Base-by-base conservation (phyloP, 2,329 filamentous ascomycete species). In the Penicillium psychrosexuale region DNA sequence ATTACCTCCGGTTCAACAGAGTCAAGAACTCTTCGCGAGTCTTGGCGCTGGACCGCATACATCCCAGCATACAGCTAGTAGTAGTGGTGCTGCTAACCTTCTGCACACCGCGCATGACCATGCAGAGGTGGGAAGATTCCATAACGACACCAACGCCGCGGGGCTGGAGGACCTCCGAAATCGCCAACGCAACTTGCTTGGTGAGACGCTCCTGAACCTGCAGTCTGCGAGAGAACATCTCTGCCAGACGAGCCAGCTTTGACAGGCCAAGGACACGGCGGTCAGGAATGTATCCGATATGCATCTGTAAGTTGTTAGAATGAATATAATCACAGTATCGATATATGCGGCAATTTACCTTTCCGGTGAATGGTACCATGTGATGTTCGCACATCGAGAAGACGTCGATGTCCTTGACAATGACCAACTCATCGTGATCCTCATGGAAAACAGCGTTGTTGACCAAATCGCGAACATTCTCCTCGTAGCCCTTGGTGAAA, bases 71-170 rank as follows among this genome's bases (percentile, higher is more conserved):
- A 72, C 93, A 97, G 78, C 91, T 97, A 17, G 94, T 99, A 36
- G 95, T 94, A 7, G 94, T 97, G 17, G 84, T 88, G 47, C 89
- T 87, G 38, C 82, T 84, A 0, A 91, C 91, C 80, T 99, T 97
- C 72, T 97, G 85, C 9, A 99, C 93, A n/a, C 94, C 94, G 44
- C 94, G 85, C 92, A 97, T 97, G 15, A 96, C 91, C 93, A 97
- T 99, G 80, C 94, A 99, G 44, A 97, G 79, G 76, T 99, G 94
- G 68, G 86, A 92, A 13, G 90, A 95, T 70, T 99, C 94, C 88
- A 99, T 96, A 56, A 99, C 93, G 2, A 99, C 94, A 19, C 90
- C 93, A 2, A 99, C 93, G 44, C 94, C 94, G 70, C 95, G 91
- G 2, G 94, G 94, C 72, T 95, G 89, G 45, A 99, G 81, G 12